phyloP scores from a whole-genome alignment of 1,284 basidiomycete species.

The Mycena citricolor region DNA sequence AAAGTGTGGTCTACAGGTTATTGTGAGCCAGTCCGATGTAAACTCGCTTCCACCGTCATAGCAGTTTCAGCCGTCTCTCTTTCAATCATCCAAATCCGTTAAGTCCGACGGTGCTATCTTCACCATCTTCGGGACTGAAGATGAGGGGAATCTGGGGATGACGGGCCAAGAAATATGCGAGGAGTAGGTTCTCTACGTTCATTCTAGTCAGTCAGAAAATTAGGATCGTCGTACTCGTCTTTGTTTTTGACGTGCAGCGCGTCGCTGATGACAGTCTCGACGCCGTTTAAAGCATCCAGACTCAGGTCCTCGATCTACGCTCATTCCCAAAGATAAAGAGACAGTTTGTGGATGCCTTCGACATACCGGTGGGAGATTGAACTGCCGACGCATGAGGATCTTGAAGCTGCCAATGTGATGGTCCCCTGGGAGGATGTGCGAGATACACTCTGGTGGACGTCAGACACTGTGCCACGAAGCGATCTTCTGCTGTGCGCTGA shows the following conservation, averaged over 20 bases:
- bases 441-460: no score
- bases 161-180: conserved; percentile 95
- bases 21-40: no score
- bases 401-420: conserved; percentile 86
- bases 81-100: no score
- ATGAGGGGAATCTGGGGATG: conserved; percentile 84
- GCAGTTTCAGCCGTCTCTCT: no score
- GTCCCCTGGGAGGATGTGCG: conserved; percentile 91
- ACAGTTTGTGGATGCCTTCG: conserved; percentile 55
- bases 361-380: conserved; percentile 67
- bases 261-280: conserved; percentile 56
- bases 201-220: conserved; percentile 50
- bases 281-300: conserved; percentile 49
- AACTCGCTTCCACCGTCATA: no score
- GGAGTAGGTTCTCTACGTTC: conserved; percentile 77
- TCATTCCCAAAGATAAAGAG: conserved; percentile 66
- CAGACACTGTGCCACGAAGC: no score
- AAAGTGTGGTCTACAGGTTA: no score
- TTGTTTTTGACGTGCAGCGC: conserved; percentile 48
- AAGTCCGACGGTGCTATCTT: no score
- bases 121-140: no score
- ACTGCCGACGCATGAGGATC: conserved; percentile 69
- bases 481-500: no score
- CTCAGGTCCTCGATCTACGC: conserved; percentile 69
- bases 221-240: conserved; percentile 32